Conservation (phyloP, 2,329 filamentous ascomycete species). For the Botrytis paeoniae region DNA sequence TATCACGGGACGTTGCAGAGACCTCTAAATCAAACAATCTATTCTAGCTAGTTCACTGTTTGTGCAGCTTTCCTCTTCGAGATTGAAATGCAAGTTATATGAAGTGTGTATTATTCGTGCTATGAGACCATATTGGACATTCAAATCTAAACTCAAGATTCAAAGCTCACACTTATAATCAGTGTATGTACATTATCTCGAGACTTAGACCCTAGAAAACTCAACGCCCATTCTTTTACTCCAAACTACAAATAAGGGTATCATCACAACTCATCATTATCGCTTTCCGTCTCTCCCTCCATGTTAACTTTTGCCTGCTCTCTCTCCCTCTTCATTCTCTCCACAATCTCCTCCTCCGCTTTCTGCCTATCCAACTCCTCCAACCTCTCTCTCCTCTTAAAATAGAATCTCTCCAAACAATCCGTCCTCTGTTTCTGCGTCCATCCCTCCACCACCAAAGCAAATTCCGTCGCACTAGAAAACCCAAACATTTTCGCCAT, state of each 20-base stretch:
- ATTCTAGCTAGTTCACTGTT: too few relatives aligned
- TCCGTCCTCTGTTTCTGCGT: slow-evolving; percentile 77
- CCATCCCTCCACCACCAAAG: slow-evolving; percentile 85
- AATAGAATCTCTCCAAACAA: slow-evolving; percentile 79
- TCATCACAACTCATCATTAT: slow-evolving; percentile 6
- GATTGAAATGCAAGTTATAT: neutral
- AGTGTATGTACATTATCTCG: neutral
- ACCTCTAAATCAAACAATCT: too few relatives aligned
- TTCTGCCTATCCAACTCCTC: slow-evolving; percentile 18
- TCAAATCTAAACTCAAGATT: neutral
- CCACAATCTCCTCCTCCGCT: neutral
- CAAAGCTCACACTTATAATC: neutral
- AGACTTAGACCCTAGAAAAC: neutral
- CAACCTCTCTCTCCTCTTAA: slow-evolving; percentile 46
- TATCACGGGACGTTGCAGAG: neutral
- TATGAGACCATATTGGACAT: neutral
- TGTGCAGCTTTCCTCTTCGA: neutral
- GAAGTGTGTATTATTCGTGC: neutral
- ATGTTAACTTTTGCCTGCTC: neutral
- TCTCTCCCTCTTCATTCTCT: neutral
- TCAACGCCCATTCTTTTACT: neutral
- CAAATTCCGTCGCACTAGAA: slow-evolving; percentile 75
- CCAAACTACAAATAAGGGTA: neutral
- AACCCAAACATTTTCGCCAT: slow-evolving; percentile 84
- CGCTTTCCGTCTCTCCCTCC: slow-evolving; percentile 9